A percentile compares a stretch with the other conserved stretches of the same genome.
Evolutionary conservation across 148 eudicot genomes (phyloP).

Genomic region (Diospyros kaki): DNA sequence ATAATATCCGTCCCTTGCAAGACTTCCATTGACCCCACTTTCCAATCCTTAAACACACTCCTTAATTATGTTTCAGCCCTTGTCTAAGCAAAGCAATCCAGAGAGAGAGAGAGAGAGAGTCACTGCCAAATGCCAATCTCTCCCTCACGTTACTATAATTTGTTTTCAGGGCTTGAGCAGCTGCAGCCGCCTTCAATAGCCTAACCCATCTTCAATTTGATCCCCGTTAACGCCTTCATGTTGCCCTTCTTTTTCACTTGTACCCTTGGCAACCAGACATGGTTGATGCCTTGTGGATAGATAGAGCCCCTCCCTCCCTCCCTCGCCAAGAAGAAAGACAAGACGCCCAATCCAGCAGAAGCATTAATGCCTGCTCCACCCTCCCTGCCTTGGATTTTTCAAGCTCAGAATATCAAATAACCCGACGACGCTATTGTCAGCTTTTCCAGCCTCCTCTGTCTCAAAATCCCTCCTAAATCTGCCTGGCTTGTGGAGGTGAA

Average conservation of each 20-base stretch:
- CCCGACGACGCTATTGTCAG: background rate
- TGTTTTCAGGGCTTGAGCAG: constrained; percentile 10
- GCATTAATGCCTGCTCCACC: background rate
- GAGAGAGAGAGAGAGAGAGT: too few species aligned
- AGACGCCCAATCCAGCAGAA: background rate
- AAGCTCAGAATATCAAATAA: constrained; percentile 13
- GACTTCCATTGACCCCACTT: background rate
- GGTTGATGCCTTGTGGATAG: constrained; percentile 27
- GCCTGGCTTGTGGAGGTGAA: constrained; percentile 9
- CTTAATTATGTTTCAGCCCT: constrained; percentile 14
- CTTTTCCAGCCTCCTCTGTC: constrained; percentile 13
- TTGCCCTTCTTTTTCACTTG: background rate
- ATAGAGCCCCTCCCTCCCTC: background rate
- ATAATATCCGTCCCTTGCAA: too few species aligned
- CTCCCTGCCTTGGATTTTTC: background rate
- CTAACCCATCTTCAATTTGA: background rate
- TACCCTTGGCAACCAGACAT: constrained; percentile 7
- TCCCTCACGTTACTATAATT: background rate
- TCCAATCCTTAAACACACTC: background rate
- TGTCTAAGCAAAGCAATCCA: constrained; percentile 14
- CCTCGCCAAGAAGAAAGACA: constrained; percentile 6
- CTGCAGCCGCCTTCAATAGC: constrained; percentile 1
- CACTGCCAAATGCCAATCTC: too few species aligned
- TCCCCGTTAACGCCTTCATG: background rate
- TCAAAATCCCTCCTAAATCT: constrained; percentile 20